Percentiles rank a stretch among this genome's conserved stretches.
Conservation (phyloP, 2,329 filamentous ascomycete species). For the Cyanodermella asteris region DNA sequence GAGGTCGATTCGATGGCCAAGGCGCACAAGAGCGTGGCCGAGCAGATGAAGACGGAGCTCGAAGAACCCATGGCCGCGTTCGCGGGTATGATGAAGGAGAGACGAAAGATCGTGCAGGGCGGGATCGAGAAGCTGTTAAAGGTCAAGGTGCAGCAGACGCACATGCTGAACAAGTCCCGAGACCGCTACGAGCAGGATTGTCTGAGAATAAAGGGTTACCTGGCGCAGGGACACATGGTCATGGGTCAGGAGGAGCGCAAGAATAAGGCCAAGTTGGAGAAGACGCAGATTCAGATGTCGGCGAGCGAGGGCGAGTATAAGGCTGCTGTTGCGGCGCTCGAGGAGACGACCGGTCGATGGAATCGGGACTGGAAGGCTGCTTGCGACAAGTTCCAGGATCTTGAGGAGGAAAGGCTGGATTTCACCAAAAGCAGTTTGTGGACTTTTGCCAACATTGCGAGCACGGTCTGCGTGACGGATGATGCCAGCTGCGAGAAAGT, state of each 20-base stretch:
- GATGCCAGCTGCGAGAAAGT: constrained; percentile 95
- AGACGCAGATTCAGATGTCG: constrained; percentile 89
- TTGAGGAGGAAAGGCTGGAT: constrained; percentile 90
- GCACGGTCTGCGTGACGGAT: constrained; percentile 92
- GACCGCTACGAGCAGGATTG: constrained; percentile 96
- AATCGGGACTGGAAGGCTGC: constrained; percentile 97
- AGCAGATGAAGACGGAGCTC: constrained; percentile 87
- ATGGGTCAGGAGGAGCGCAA: constrained; percentile 98
- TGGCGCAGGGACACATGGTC: constrained; percentile 97
- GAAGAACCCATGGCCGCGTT: constrained; percentile 88
- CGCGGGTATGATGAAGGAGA: constrained; percentile 84
- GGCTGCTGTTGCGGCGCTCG: constrained; percentile 70
- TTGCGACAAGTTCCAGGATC: constrained; percentile 94
- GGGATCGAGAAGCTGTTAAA: constrained; percentile 90
- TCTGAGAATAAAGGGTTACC: constrained; percentile 92
- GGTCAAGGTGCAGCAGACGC: constrained; percentile 76
- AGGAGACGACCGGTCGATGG: constrained; percentile 89
- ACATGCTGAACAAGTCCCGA: constrained; percentile 79
- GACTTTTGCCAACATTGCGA: constrained; percentile 94
- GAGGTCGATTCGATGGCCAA: constrained; percentile 91
- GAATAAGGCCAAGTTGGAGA: constrained; percentile 96
- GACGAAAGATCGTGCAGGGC: constrained; percentile 85
- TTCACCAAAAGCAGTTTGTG: constrained; percentile 95
- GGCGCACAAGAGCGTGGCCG: constrained; percentile 70
- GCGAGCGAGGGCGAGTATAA: constrained; percentile 87